phyloP scores from a whole-genome alignment of 1,284 basidiomycete species.

The Ceratobasidium sp. region DNA sequence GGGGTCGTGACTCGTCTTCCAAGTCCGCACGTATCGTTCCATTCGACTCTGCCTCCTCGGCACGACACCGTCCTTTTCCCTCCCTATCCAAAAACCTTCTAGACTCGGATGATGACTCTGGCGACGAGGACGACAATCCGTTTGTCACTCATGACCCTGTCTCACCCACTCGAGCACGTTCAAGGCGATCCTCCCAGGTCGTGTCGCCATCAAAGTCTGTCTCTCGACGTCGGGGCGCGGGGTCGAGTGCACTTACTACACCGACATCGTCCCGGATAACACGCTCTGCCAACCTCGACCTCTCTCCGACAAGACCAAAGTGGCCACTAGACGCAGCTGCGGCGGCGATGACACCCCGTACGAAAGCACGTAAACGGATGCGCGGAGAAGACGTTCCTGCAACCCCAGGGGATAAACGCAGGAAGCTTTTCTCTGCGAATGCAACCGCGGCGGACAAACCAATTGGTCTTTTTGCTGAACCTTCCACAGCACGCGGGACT shows the following conservation, averaged over 20 bases:
- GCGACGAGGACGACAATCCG: slow-evolving; percentile 25
- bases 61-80: neutral
- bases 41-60: slow-evolving; percentile 18
- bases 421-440: slow-evolving; percentile 18
- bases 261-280: neutral
- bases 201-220: slow-evolving; percentile 19
- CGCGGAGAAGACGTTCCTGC: slow-evolving; percentile 46
- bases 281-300: neutral
- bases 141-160: neutral
- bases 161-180: slow-evolving; percentile 24
- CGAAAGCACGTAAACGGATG: slow-evolving; percentile 46
- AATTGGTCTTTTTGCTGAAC: slow-evolving; percentile 16
- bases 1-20: slow-evolving; percentile 6
- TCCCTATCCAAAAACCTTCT: too few species aligned
- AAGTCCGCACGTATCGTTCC: slow-evolving; percentile 35
- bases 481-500: slow-evolving; percentile 11
- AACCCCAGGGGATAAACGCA: slow-evolving; percentile 45
- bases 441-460: neutral
- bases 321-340: neutral
- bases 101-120: slow-evolving; percentile 6
- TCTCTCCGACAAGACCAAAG: slow-evolving; percentile 18
- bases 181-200: slow-evolving; percentile 13
- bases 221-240: neutral
- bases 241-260: neutral
- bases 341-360: slow-evolving; percentile 43